Base-by-base conservation (phyloP, 2,329 filamentous ascomycete species). In the Botryotinia calthae region DNA sequence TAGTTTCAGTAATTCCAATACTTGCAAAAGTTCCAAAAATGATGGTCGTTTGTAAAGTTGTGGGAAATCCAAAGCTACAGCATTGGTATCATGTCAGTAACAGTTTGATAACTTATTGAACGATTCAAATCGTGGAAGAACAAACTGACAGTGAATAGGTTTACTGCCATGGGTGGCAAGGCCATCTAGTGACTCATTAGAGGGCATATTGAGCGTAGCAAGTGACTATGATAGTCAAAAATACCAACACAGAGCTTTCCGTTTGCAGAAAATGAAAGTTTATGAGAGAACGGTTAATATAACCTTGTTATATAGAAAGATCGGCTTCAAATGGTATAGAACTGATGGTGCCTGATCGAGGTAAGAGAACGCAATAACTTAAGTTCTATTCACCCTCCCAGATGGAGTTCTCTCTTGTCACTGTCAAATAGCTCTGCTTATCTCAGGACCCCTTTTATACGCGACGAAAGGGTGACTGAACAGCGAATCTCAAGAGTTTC, bases 1-100 rank as follows among this genome's bases (percentile, higher is more conserved):
- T 51, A 91, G 83, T 73, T 88, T 87, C 51, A 97, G 86, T 42
- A 88, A 83, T 48, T 87, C 83, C n/a, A 98, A 87, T 40, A 89
- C 88, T 40, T 85, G 82, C 67, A 93, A 82, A 63, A 98, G 86
- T 7, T 87, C 85, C 46, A 85, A 83, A 73, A 88, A 90, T 31
- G 89, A 85, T 10, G 95, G 95, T 79, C 89, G 91, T 78, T 91
- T 88, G 86, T 94, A 93, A 75, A 95, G 86, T 79, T 94, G 93
- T n/a, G 94, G 93, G 40, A 97, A 88, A 79, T 95, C 92, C 73
- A 91, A 84, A 73, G 90, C 89, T 90, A 79, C 73, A 7, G 51
- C 51, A 62, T 14, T 22, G 28, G 28, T 40, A 12, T 44, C 12
- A 28, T 28, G 6, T 72, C 20, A 72, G 51, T 46, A 40, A 59